These are phyloP conservation scores for Trypanosoma scelopori DNA, from an alignment of 208 protist species.

Conservation along the genomic window DNA sequence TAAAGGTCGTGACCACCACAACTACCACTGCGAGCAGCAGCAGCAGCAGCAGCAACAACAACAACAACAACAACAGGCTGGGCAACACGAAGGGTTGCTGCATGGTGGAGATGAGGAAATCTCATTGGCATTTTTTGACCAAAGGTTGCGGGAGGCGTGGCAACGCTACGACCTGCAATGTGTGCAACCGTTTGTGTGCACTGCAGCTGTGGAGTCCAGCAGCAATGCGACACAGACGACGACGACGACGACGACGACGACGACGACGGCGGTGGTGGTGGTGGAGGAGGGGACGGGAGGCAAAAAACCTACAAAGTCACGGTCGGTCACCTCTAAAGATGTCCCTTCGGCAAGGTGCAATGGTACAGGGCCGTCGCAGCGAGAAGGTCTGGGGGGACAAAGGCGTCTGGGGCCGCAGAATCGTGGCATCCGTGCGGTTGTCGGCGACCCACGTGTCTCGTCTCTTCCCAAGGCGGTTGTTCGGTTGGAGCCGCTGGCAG, in stretches of 20 bases:
- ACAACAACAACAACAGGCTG: background rate
- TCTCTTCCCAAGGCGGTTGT: background rate
- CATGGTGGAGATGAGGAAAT: background rate
- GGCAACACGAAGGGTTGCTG: background rate
- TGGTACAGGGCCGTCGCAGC: no score
- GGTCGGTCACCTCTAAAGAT: no score
- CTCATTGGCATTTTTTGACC: conserved; percentile 13
- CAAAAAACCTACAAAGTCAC: no score
- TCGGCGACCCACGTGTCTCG: background rate
- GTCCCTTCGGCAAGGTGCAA: no score
- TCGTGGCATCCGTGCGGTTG: background rate
- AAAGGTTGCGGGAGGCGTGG: conserved; percentile 14
- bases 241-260: background rate
- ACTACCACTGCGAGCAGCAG: background rate
- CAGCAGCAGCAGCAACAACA: background rate
- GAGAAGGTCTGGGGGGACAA: no score
- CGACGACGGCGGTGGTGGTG: no score
- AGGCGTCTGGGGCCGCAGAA: background rate
- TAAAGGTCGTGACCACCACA: background rate
- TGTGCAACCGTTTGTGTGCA: conserved; percentile 2
- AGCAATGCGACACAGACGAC: background rate
- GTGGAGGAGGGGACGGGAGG: no score
- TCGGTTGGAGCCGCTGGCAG: background rate
- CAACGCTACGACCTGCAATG: conserved; percentile 19
- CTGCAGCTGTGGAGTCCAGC: background rate